Base-by-base conservation (phyloP, 306 rosid genomes). In the Lablab purpureus region DNA sequence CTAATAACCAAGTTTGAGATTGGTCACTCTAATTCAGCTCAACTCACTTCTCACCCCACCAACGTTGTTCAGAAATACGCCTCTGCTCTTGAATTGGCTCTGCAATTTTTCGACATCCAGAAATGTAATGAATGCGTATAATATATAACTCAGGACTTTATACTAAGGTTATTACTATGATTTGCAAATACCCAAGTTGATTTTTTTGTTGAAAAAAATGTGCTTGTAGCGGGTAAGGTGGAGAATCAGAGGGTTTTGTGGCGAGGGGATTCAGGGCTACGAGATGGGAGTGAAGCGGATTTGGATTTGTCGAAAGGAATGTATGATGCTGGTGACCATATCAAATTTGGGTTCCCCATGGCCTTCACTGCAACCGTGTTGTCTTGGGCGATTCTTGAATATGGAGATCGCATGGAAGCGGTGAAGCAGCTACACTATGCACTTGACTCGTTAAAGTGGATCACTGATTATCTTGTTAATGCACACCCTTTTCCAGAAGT, bases 301-400 rank as follows among this genome's bases (percentile, higher is more conserved):
- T 80, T 92, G 91, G 92, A 90, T 73, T 82, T 92, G 11, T 86
- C 95, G 0, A 92, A 83, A 80, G 97, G 97, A 77, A 71, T 92
- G 90, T 92, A 92, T 36, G 95, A 90, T 80, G 93, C 97, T 0
- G 95, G 93, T 17, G 97, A 92, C 36, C 81, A 79, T 12, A 52
- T 90, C 21, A 92, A 92, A 78, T 92, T 92, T 83, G 94, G 91
- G 22, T 88, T 90, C 22, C 97, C 95, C 6, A 81, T 90, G 89
- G 93, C 97, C 81, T 92, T 92, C 68, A 92, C 90, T 3, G 97
- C 93, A 27, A 87, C 97, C 0, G 81, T 90, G 66, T 81, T 89
- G 84, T 92, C 95, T 10, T 92, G 95, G 97, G 88, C 90, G 2
- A 90, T 90, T 80, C 95, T 92, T 73, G 95, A 92, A 72, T 86